phyloP scores from a whole-genome alignment of 2,329 filamentous ascomycete genomes.

The Xylogone sp. region DNA sequence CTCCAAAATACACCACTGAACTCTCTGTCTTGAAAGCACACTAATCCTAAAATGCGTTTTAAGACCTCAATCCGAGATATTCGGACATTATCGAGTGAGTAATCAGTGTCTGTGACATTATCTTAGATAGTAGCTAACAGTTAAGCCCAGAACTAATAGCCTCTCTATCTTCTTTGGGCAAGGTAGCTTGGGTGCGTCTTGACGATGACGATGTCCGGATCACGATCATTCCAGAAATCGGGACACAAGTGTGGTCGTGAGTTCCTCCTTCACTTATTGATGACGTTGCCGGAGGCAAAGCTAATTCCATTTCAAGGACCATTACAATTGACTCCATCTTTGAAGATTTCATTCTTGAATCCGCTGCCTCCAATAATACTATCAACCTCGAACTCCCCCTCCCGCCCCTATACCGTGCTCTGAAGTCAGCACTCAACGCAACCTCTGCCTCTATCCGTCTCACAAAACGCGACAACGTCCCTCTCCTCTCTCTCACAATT shows the following conservation, averaged over 20 bases:
- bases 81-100: conserved; percentile 58
- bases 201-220: conserved; percentile 86
- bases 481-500: conserved; percentile 86
- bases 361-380: conserved; percentile 75
- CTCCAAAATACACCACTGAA: no score
- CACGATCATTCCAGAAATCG: conserved; percentile 91
- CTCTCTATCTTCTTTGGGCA: conserved; percentile 55
- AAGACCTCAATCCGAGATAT: conserved; percentile 64
- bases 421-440: conserved; percentile 81
- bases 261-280: conserved; percentile 32
- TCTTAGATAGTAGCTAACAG: conserved; percentile 5
- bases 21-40: no score
- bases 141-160: conserved; percentile 53
- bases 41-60: conserved; percentile 53
- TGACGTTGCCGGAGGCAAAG: no score
- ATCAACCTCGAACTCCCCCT: conserved; percentile 96
- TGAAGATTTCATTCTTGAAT: conserved; percentile 79
- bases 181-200: conserved; percentile 53
- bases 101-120: not conserved
- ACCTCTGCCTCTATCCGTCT: conserved; percentile 80
- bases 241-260: conserved; percentile 94
- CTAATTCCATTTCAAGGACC: conserved; percentile 39
- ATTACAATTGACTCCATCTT: conserved; percentile 80
- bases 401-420: conserved; percentile 81
- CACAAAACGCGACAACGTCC: conserved; percentile 86